These are phyloP conservation scores for Xylariomycetidae sp. DNA, from an alignment of 2,329 filamentous ascomycete species.

Conservation along the genomic window DNA sequence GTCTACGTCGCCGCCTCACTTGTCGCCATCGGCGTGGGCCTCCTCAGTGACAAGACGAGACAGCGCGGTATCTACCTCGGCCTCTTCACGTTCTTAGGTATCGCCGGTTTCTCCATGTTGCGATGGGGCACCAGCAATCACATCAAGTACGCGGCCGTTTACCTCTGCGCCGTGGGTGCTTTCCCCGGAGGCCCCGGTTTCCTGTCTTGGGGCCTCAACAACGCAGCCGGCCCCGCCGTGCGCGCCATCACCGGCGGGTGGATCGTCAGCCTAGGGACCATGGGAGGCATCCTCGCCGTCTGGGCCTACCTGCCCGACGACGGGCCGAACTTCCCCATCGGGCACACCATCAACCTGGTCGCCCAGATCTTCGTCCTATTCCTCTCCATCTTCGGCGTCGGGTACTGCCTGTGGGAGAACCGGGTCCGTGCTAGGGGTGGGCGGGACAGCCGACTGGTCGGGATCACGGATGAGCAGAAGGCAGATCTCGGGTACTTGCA, in stretches of 20 bases:
- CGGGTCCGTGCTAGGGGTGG: conserved; percentile 40
- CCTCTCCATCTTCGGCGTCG: conserved; percentile 43
- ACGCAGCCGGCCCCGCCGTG: conserved; percentile 51
- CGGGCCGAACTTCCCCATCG: conserved; percentile 41
- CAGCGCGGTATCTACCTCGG: conserved; percentile 38
- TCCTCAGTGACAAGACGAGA: conserved; percentile 37
- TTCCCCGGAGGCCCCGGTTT: conserved; percentile 56
- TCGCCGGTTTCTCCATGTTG: conserved; percentile 48
- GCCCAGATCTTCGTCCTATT: conserved; percentile 41
- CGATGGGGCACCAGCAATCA: conserved; percentile 34
- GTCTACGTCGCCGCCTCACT: conserved; percentile 38
- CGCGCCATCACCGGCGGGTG: conserved; percentile 52
- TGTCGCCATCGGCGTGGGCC: conserved; percentile 34
- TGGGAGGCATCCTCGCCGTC: conserved; percentile 51
- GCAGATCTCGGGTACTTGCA: conserved; percentile 47
- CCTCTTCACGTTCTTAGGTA: conserved; percentile 35
- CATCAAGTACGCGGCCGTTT: conserved; percentile 46
- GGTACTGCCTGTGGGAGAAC: conserved; percentile 52
- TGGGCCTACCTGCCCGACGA: conserved; percentile 50
- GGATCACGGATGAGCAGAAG: conserved; percentile 41
- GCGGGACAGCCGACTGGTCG: conserved; percentile 44
- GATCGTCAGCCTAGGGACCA: conserved; percentile 49
- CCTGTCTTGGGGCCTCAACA: conserved; percentile 56
- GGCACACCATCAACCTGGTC: conserved; percentile 53
- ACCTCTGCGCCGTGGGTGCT: conserved; percentile 50